A percentile compares a stretch with the other conserved stretches of the same genome.
Evolutionary conservation across 1,139 yeast species (phyloP).

Genomic region (Lodderomyces beijingensis): DNA sequence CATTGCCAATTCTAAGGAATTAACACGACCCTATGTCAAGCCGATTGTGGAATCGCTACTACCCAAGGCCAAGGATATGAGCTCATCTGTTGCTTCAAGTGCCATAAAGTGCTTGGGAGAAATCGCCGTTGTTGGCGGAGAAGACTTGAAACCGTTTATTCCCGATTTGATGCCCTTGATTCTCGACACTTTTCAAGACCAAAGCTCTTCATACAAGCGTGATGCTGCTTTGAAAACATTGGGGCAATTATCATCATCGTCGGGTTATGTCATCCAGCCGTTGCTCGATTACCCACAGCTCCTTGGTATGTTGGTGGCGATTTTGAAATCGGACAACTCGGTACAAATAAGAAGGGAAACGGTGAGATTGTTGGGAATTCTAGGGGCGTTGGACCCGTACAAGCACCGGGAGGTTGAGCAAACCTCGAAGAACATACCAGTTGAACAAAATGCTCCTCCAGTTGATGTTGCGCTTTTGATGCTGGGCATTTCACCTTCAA

Average conservation of each 20-base stretch:
- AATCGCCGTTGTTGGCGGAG: slow-evolving; percentile 83
- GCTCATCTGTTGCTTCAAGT: slow-evolving; percentile 80
- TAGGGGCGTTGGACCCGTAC: slow-evolving; percentile 97
- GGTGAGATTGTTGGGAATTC: slow-evolving; percentile 80
- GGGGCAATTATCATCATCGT: slow-evolving; percentile 84
- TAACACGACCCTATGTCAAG: slow-evolving; percentile 84
- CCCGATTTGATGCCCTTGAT: slow-evolving; percentile 81
- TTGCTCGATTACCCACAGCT: slow-evolving; percentile 86
- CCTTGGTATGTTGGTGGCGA: slow-evolving; percentile 73
- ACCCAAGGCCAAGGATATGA: slow-evolving; percentile 68
- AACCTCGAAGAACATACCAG: slow-evolving; percentile 54
- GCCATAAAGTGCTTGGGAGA: slow-evolving; percentile 90
- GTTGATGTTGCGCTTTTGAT: slow-evolving; percentile 84
- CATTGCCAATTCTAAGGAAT: slow-evolving; percentile 71
- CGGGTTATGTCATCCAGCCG: slow-evolving; percentile 95
- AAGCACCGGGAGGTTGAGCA: slow-evolving; percentile 90
- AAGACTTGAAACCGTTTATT: slow-evolving; percentile 69
- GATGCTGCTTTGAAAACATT: slow-evolving; percentile 86
- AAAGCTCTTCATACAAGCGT: slow-evolving; percentile 77
- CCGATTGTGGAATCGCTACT: slow-evolving; percentile 82
- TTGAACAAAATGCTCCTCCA: slow-evolving; percentile 83
- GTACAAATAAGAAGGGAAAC: slow-evolving; percentile 77
- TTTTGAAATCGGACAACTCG: slow-evolving; percentile 76
- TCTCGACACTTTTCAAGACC: slow-evolving; percentile 86
- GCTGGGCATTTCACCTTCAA: slow-evolving; percentile 92